These are phyloP conservation scores for Gonium pectorale DNA, from an alignment of 139 green algal species.

Conservation along the genomic window DNA sequence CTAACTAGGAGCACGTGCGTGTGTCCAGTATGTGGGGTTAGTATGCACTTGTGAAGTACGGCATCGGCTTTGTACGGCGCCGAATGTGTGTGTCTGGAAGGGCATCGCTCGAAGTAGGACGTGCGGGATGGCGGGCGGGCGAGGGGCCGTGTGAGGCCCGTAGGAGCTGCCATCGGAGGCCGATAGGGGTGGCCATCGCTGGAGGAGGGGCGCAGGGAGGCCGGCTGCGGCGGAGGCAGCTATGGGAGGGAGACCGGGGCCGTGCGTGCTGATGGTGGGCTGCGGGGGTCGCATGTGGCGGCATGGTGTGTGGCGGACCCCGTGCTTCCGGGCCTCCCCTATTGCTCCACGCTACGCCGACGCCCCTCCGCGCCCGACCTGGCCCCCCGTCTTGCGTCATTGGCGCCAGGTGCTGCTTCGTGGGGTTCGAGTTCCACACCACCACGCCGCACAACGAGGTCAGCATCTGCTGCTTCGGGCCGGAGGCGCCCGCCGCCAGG, in stretches of 20 bases:
- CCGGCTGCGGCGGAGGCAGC: no score
- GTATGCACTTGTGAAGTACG: no score
- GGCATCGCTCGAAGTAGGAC: no score
- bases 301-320: background rate
- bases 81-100: no score
- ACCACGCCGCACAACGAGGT: constrained; percentile 1
- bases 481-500: background rate
- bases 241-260: background rate
- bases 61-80: no score
- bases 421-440: constrained; percentile 39
- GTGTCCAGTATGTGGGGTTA: no score
- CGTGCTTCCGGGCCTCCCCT: background rate
- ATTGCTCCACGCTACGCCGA: background rate
- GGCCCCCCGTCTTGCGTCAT: background rate
- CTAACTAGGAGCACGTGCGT: no score
- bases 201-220: no score
- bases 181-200: no score
- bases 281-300: background rate
- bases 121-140: background rate
- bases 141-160: no score
- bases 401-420: constrained; percentile 39
- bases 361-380: background rate
- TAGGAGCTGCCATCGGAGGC: no score
- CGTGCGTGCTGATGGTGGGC: no score
- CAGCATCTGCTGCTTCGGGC: constrained; percentile 40